Evolutionary conservation across 768 basidiomycete species (phyloP).

Genomic region (Candolleomyces eurysporus): DNA sequence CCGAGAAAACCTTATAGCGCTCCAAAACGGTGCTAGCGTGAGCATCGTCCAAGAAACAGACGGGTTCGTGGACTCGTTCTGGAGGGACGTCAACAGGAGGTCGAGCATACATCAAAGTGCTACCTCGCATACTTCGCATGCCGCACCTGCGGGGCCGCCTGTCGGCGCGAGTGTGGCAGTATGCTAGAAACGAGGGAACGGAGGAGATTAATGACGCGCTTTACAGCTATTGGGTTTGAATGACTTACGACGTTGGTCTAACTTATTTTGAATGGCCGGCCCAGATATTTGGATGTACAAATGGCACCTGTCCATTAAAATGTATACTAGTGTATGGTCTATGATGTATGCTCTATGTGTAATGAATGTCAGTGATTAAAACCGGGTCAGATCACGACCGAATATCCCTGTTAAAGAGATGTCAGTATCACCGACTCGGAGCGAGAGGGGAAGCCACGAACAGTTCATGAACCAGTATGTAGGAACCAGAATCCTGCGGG

Average conservation of each 20-base stretch:
- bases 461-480: conserved; percentile 59
- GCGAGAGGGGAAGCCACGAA: conserved; percentile 36
- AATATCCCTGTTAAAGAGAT: conserved; percentile 55
- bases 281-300: too few relatives aligned
- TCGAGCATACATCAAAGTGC: conserved; percentile 4
- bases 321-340: not conserved
- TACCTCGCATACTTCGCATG: too few relatives aligned
- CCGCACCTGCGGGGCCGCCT: too few relatives aligned
- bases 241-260: too few relatives aligned
- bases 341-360: not conserved
- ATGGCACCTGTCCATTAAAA: not conserved
- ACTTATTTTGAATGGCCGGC: too few relatives aligned
- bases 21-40: conserved; percentile 25
- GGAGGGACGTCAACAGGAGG: conserved; percentile 26
- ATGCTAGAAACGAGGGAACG: too few relatives aligned
- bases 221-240: too few relatives aligned
- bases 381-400: conserved; percentile 70
- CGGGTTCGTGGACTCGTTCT: conserved; percentile 31
- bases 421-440: not conserved
- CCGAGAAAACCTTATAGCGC: conserved; percentile 39
- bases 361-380: conserved; percentile 34
- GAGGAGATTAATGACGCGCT: too few relatives aligned
- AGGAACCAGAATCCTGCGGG: conserved; percentile 58
- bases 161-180: too few relatives aligned
- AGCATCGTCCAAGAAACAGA: conserved; percentile 24